Base-by-base conservation (phyloP, 352 stramenopile species). In the Globisporangium emineosum region DNA sequence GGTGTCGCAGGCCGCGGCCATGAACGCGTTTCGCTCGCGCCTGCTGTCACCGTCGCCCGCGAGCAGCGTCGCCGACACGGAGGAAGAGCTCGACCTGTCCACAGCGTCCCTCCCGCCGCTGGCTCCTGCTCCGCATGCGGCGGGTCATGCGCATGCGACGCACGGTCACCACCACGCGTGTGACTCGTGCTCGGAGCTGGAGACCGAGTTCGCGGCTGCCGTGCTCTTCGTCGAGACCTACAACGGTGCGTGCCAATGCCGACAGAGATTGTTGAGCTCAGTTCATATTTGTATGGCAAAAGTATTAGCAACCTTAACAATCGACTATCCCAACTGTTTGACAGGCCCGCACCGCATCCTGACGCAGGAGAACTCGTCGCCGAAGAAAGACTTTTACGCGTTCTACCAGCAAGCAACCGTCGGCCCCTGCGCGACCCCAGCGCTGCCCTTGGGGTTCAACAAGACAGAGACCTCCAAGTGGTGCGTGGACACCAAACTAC, bases 201-300 rank as follows among this genome's bases (percentile, higher is more conserved):
- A 94, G 68, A 77, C 72, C 47, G 82, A 92, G 59, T 94, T 94
- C 50, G 77, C 78, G 1, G 81, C 72, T 6, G 86, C 81, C 9
- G 80, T 93, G 33, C 73, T 89, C 45, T 94, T 94, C 64, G 79
- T 94, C 12, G 81, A 94, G 71, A 83, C 78, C 42, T 94, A 94
- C 54, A 83, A 87, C 30, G 83, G 71, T 74, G 29, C 32, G 61
- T 43, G 17, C 17, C 6, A n/a, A n/a, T 45, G 15, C 37, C 37
- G 5, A 45, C 8, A 17, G 5, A 45, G 37, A 9, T 45, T 45
- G 32, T n/a, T 19, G 37, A 45, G 37, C 37, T 45, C 37, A n/a
- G 13, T 17, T 19, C 5, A 45, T 37, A 37, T 37, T 0, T 9
- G 13, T 5, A 45, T n/a, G 12, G n/a, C n/a, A n/a, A n/a, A n/a